These are phyloP conservation scores for Ustilago sp. DNA, from an alignment of 1,284 basidiomycete genomes.

Conservation along the genomic window DNA sequence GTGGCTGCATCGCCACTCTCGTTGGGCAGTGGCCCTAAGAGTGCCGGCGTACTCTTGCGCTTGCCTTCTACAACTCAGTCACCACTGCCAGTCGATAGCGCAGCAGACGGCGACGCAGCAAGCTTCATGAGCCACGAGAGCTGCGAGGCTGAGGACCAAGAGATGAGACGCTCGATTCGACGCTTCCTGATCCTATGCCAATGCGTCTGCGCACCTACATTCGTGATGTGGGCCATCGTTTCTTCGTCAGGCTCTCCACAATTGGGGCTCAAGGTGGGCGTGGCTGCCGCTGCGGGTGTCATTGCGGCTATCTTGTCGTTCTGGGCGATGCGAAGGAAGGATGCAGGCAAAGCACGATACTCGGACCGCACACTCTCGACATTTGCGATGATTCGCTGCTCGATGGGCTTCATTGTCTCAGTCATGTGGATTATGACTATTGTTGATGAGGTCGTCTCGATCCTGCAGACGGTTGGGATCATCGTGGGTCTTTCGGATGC, in stretches of 20 bases:
- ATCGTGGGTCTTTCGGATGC: constrained; percentile 96
- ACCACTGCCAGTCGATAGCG: constrained; percentile 11
- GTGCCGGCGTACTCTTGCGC: background rate
- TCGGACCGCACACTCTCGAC: constrained; percentile 36
- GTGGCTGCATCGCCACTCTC: constrained; percentile 42
- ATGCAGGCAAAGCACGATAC: constrained; percentile 34
- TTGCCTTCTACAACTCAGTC: constrained; percentile 8
- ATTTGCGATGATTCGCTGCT: constrained; percentile 48
- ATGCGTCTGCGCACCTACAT: constrained; percentile 55
- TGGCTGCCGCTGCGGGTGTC: constrained; percentile 23
- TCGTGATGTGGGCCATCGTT: constrained; percentile 57
- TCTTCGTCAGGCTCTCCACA: constrained; percentile 32
- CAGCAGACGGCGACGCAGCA: constrained; percentile 10
- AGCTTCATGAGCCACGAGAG: constrained; percentile 61
- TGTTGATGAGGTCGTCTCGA: constrained; percentile 65
- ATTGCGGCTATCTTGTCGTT: constrained; percentile 16
- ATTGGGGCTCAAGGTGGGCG: constrained; percentile 23
- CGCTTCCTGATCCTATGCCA: constrained; percentile 57
- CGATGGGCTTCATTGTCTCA: constrained; percentile 60
- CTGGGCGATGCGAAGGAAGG: constrained; percentile 35
- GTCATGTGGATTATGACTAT: constrained; percentile 68
- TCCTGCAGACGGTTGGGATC: constrained; percentile 82
- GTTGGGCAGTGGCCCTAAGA: constrained; percentile 22
- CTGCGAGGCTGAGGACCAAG: constrained; percentile 71
- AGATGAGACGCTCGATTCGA: constrained; percentile 38